phyloP scores from a whole-genome alignment of 2,329 filamentous ascomycete species.

The Ceratocystis colombiana region DNA sequence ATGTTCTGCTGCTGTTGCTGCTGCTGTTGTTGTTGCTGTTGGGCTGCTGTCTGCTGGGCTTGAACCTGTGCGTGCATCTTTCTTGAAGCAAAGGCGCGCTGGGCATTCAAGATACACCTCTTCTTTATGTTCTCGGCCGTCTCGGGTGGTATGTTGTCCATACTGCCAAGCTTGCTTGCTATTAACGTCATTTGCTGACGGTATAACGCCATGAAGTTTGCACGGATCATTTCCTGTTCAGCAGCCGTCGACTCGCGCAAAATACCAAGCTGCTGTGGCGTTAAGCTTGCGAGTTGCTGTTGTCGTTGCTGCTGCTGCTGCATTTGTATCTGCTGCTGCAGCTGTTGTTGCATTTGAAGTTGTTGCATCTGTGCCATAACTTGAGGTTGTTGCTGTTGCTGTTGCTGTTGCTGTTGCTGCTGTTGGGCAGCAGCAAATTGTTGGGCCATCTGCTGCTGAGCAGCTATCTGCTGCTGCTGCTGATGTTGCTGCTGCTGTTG shows the following conservation, averaged over 20 bases:
- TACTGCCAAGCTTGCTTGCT: conserved; percentile 35
- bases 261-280: conserved; percentile 30
- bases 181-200: conserved; percentile 32
- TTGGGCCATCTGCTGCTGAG: conserved; percentile 38
- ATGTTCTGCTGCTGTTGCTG: conserved; percentile 36
- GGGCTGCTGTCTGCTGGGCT: conserved; percentile 30
- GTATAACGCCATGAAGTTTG: not conserved
- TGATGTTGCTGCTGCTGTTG: conserved; percentile 32
- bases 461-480: conserved; percentile 36
- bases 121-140: conserved; percentile 39
- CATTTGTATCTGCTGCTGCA: conserved; percentile 31
- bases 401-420: conserved; percentile 31
- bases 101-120: conserved; percentile 36
- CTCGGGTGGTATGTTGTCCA: conserved; percentile 40
- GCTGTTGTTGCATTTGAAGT: conserved; percentile 26
- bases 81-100: conserved; percentile 32
- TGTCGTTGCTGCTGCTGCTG: conserved; percentile 33
- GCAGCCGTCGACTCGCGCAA: conserved; percentile 10
- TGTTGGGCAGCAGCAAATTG: conserved; percentile 29
- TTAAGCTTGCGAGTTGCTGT: conserved; percentile 30
- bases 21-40: conserved; percentile 30
- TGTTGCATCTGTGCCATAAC: conserved; percentile 17
- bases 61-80: conserved; percentile 31
- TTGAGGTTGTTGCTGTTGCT: not conserved
- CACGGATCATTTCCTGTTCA: conserved; percentile 33